Percentiles rank a stretch among this genome's conserved stretches.
These are phyloP conservation scores for Tephrocybe sp. DNA, from an alignment of 768 basidiomycete species.

Conservation along the genomic window DNA sequence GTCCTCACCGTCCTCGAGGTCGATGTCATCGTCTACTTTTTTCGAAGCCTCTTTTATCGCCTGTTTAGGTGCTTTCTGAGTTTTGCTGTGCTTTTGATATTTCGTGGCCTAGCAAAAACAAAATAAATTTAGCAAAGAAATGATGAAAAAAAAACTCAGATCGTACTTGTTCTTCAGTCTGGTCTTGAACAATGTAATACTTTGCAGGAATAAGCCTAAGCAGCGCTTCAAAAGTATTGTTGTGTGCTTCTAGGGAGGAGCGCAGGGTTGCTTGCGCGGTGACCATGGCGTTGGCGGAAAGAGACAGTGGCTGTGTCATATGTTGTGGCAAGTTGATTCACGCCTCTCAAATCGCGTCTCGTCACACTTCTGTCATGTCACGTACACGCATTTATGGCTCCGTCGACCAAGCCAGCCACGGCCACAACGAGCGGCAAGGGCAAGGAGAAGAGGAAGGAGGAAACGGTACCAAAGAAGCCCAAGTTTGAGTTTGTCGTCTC, in stretches of 20 bases:
- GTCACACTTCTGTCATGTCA: constrained; percentile 6
- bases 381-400: constrained; percentile 14
- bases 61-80: constrained; percentile 79
- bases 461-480: constrained; percentile 13
- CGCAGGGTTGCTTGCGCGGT: constrained; percentile 48
- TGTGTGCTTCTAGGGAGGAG: constrained; percentile 76
- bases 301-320: background rate
- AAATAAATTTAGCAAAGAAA: background rate
- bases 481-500: constrained; percentile 24
- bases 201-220: constrained; percentile 85
- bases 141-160: background rate
- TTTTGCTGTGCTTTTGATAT: constrained; percentile 87
- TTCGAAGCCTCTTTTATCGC: constrained; percentile 85
- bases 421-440: constrained; percentile 1
- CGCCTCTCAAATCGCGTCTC: background rate
- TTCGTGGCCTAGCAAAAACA: constrained; percentile 47
- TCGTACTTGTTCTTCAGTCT: constrained; percentile 63
- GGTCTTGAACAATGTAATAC: constrained; percentile 77
- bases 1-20: constrained; percentile 34
- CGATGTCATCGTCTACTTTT: constrained; percentile 51
- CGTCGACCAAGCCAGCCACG: constrained; percentile 19
- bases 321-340: constrained; percentile 2
- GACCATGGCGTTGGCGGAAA: constrained; percentile 33
- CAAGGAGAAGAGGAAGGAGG: constrained; percentile 16
- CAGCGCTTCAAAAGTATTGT: constrained; percentile 80